A percentile compares a stretch with the other conserved stretches of the same genome.
These are phyloP conservation scores for Rhynchospora breviuscula DNA, from an alignment of 176 grass and related monocot genomes.

Conservation along the genomic window DNA sequence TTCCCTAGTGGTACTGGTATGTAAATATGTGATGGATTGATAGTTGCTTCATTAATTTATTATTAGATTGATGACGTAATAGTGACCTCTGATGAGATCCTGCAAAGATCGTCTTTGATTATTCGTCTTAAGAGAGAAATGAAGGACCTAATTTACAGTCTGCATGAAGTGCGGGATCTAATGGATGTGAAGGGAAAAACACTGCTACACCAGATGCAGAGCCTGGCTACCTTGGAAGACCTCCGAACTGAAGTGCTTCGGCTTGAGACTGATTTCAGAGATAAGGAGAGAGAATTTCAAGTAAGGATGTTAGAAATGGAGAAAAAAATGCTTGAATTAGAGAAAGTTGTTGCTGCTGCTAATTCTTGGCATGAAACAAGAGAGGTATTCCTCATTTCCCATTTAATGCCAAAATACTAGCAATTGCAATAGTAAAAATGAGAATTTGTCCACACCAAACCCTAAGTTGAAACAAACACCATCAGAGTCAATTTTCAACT, in stretches of 20 bases:
- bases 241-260: conserved; percentile 41
- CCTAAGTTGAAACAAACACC: not conserved
- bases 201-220: conserved; percentile 30
- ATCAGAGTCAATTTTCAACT: not conserved
- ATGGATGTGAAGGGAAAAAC: conserved; percentile 41
- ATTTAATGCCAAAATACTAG: not conserved
- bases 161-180: conserved; percentile 43
- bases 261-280: conserved; percentile 43
- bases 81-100: not conserved
- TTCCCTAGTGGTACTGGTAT: not conserved
- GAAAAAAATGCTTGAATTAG: conserved; percentile 39
- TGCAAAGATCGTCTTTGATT: not conserved
- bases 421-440: not conserved
- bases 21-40: not conserved
- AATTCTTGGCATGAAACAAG: conserved; percentile 48
- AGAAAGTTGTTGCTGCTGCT: conserved; percentile 28
- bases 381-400: conserved; percentile 42
- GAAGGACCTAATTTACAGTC: conserved; percentile 31
- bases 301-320: conserved; percentile 44
- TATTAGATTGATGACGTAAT: not conserved
- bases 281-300: conserved; percentile 47
- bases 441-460: not conserved
- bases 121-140: conserved; percentile 48
- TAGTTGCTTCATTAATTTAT: not conserved
- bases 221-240: conserved; percentile 30